Evolutionary conservation across 805 yeast species (phyloP), one percentile per base, ranked within the genome.

Genomic region (Teunomyces panamensis): DNA sequence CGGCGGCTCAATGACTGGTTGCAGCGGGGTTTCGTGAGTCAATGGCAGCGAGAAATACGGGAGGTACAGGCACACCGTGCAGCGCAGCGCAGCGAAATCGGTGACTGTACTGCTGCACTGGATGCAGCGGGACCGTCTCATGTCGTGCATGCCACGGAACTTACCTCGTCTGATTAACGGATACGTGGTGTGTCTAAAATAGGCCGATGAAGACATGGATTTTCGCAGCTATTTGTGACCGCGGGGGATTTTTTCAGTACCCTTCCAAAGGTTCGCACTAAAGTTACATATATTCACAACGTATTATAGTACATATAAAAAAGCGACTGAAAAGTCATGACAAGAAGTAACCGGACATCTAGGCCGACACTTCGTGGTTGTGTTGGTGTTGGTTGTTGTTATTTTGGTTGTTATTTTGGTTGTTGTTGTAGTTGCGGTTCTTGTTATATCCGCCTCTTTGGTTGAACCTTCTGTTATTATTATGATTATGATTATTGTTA

Each of bases 371-470:
- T 33, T 49, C 39, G n/a, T 42, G 41, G 30, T 42, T 47, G 45
- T 49, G 35, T 26, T 53, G 50, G 36, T 43, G 48, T 30, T 42
- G 13, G 42, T 47, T 17, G 27, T 45, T 45, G 51, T 59, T 60
- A 47, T 56, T 62, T 49, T 56, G 53, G 48, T 57, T 60, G 45
- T 55, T 49, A 29, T 52, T 47, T 32, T 49, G 46, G 45, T 56
- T 44, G 43, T 65, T 61, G 49, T 62, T 66, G 45, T 33, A 37
- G 39, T 54, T 51, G 20, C 58, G 59, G 47, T 48, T 48, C 43
- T 62, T 63, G 50, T 69, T 64, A 53, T 55, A 56, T 42, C 56
- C 56, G 53, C 67, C 58, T 46, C 66, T 61, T 56, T 53, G 45
- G 45, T 46, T 46, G 30, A 50, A 52, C 58, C 59, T 47, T 60